A percentile compares a stretch with the other conserved stretches of the same genome.
These are phyloP conservation scores for Balakata baccata DNA, from an alignment of 345 rosid genomes.

Conservation along the genomic window DNA sequence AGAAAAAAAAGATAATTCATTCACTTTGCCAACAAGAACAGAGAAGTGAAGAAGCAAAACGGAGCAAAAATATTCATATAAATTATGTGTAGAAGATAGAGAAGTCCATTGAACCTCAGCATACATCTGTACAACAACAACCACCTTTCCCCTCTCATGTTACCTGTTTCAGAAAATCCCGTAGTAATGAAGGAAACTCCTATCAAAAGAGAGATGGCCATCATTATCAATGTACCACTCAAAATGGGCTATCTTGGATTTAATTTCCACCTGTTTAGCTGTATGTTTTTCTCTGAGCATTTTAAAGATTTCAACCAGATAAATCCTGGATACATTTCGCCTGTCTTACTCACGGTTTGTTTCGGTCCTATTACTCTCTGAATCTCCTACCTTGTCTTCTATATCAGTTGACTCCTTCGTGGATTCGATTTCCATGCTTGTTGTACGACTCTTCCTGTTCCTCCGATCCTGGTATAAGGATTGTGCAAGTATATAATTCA, in stretches of 20 bases:
- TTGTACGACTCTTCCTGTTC: slow-evolving; percentile 62
- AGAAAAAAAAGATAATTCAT: not conserved
- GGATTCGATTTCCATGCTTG: slow-evolving; percentile 72
- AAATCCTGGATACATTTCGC: slow-evolving; percentile 15
- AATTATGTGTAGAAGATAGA: not conserved
- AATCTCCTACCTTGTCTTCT: slow-evolving; percentile 39
- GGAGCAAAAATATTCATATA: not conserved
- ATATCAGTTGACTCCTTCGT: slow-evolving; percentile 48
- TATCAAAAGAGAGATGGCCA: not conserved
- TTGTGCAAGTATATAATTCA: not conserved
- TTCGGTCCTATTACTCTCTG: slow-evolving; percentile 34
- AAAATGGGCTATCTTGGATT: not conserved
- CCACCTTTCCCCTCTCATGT: not conserved
- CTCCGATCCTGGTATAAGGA: slow-evolving; percentile 60
- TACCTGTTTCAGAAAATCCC: not conserved
- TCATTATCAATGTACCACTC: no score
- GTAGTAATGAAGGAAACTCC: not conserved
- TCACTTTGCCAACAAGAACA: not conserved
- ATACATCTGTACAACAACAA: slow-evolving; percentile 11
- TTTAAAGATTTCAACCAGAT: slow-evolving; percentile 14
- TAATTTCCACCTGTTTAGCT: not conserved
- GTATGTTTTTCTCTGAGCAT: slow-evolving; percentile 13
- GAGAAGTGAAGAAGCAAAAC: not conserved
- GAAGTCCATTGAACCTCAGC: slow-evolving; percentile 9
- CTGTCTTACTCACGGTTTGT: slow-evolving; percentile 35